These are phyloP conservation scores for Camelina hispida DNA, from an alignment of 345 rosid genomes.

Conservation along the genomic window DNA sequence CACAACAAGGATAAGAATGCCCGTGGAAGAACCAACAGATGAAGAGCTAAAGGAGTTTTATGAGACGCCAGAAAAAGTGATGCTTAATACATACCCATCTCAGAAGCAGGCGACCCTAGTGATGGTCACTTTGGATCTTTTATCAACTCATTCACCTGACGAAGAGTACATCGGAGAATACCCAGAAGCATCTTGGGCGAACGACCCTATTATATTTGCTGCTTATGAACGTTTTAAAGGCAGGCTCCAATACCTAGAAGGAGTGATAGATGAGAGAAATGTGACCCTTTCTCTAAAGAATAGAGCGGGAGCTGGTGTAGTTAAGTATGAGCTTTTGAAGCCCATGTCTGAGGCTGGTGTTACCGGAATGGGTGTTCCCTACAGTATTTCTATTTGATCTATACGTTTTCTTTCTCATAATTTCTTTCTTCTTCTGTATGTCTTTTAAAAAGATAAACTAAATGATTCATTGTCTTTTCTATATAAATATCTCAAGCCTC, in stretches of 20 bases:
- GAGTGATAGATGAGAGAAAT: conserved; percentile 45
- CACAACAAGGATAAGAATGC: conserved; percentile 38
- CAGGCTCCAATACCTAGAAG: conserved; percentile 38
- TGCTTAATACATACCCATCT: conserved; percentile 43
- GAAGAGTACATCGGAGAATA: conserved; percentile 45
- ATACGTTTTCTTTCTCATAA: neutral
- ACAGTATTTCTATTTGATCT: conserved; percentile 40
- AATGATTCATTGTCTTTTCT: no score
- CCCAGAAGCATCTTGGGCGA: conserved; percentile 37
- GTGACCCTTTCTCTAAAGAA: conserved; percentile 39
- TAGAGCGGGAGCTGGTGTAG: conserved; percentile 47
- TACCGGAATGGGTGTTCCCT: conserved; percentile 46
- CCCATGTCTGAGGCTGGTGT: conserved; percentile 37
- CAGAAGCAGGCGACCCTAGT: conserved; percentile 45
- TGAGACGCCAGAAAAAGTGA: conserved; percentile 33
- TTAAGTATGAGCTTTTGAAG: conserved; percentile 47
- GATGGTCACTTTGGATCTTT: conserved; percentile 44
- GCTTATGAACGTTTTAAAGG: conserved; percentile 42
- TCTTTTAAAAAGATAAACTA: no score
- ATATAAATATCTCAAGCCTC: no score
- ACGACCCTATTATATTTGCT: conserved; percentile 34
- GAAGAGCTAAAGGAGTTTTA: conserved; percentile 42
- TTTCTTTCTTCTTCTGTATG: neutral
- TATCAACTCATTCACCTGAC: conserved; percentile 46
- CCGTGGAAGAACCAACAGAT: conserved; percentile 42